Base-by-base conservation (phyloP, 1,284 basidiomycete genomes). In the Fistulina hepatica region DNA sequence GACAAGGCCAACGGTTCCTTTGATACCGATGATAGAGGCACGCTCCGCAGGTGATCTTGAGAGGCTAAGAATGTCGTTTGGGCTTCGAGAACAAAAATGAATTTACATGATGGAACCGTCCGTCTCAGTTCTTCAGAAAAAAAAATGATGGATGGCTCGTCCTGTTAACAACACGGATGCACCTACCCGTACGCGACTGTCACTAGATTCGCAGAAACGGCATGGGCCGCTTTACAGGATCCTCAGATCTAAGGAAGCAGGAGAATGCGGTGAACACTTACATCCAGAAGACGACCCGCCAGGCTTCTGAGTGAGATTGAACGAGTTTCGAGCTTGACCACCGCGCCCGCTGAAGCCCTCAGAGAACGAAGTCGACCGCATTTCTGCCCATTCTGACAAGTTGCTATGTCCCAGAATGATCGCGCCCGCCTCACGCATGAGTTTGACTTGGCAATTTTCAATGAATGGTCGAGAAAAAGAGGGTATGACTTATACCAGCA, bases 331-430 rank as follows among this genome's bases (percentile, higher is more conserved):
- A 10, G 63, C 58, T 48, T 76, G n/a, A n/a, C n/a, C n/a, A n/a
- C n/a, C n/a, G n/a, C n/a, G n/a, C n/a, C 41, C 41, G 16, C 42
- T 44, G 25, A 43, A 46, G 7, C 73, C 73, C 16, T 47, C 45
- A 7, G 47, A 48, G 32, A 46, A 48, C 9, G 24, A 26, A 8
- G 61, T 65, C 2, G 67, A 69, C 20, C 71, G 56, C 45, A 63
- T 65, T 44, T 69, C 57, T 3, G 70, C 63, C 66, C 66, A 72
- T 44, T 72, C 70, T 20, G 64, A 69, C 45, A 69, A 55, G 43
- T 60, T 65, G 0, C 68, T 52, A 47, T 72, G 71, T 4, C 66
- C 73, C n/a, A 76, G 51, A 21, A 76, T 52, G 46, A 76, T 64
- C 5, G 69, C 67, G 2, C 73, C 73, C 13, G 68, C 67, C 7